phyloP scores from a whole-genome alignment of 2,329 filamentous ascomycete species.

The Aureobasidium mangrovei region DNA sequence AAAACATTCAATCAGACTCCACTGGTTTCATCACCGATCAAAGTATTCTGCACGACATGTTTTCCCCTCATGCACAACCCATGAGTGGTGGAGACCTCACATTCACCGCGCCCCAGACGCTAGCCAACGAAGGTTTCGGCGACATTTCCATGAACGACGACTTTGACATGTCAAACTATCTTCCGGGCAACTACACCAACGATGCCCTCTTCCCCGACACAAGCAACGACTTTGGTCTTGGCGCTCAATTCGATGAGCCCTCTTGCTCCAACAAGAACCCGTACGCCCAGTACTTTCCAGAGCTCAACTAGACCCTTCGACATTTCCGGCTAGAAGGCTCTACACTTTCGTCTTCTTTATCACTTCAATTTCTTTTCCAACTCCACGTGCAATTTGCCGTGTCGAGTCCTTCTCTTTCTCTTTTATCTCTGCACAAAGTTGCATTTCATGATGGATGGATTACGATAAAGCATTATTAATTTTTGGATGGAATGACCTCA shows the following conservation, averaged over 20 bases:
- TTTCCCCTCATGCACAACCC: neutral
- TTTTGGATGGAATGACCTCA: conserved; percentile 3
- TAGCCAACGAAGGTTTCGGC: neutral
- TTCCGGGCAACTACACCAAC: conserved; percentile 1
- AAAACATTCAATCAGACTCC: neutral
- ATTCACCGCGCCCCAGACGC: conserved; percentile 2
- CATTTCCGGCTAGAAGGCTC: no score
- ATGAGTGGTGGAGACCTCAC: conserved; percentile 1
- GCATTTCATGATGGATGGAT: conserved; percentile 1
- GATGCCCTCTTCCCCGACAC: conserved; percentile 5
- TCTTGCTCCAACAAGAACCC: conserved; percentile 1
- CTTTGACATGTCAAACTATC: conserved; percentile 11
- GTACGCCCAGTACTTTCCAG: conserved; percentile 9
- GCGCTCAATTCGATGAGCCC: conserved; percentile 8
- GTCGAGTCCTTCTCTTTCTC: neutral
- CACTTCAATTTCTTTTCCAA: neutral
- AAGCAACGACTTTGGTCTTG: neutral
- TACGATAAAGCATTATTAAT: neutral
- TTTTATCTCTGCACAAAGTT: neutral
- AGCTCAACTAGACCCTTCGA: conserved; percentile 1
- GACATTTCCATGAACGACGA: conserved; percentile 1
- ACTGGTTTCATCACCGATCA: conserved; percentile 9
- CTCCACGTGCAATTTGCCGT: conserved; percentile 6
- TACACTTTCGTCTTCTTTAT: neutral
- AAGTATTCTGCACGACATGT: neutral